Evolutionary conservation across 2,329 filamentous ascomycete species (phyloP).

Genomic region (Eurotiales sp.): DNA sequence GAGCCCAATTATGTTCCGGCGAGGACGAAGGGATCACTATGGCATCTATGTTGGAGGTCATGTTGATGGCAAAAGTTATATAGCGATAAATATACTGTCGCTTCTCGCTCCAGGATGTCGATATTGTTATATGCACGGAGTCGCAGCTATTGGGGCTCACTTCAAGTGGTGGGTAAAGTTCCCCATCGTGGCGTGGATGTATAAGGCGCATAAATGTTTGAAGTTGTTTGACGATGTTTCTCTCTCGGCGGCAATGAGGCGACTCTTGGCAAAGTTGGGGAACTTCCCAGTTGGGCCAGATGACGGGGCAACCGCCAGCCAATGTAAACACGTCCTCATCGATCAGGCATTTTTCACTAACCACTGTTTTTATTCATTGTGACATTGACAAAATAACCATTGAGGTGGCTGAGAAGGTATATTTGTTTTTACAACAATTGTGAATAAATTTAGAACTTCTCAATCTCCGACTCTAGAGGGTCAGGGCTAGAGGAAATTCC

Average conservation of each 20-base stretch:
- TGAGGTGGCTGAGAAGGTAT: too few relatives aligned
- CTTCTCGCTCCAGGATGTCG: neutral
- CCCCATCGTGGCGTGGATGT: conserved; percentile 3
- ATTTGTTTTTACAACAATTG: too few relatives aligned
- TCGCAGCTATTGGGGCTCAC: neutral
- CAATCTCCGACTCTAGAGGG: too few relatives aligned
- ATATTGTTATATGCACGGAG: neutral
- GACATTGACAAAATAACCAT: too few relatives aligned
- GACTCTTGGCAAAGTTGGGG: conserved; percentile 36
- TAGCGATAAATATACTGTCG: neutral
- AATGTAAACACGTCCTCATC: conserved; percentile 8
- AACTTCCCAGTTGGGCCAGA: conserved; percentile 29
- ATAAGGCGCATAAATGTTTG: neutral
- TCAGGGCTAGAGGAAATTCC: too few relatives aligned
- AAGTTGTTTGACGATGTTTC: neutral
- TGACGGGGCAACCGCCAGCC: conserved; percentile 30
- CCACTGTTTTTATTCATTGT: too few relatives aligned
- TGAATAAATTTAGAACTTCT: too few relatives aligned
- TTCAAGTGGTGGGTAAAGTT: neutral
- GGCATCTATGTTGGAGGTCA: conserved; percentile 35
- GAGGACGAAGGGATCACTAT: conserved; percentile 43
- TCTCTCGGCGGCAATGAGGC: conserved; percentile 15
- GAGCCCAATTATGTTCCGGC: conserved; percentile 29
- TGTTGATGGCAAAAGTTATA: conserved; percentile 19
- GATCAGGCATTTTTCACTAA: neutral